Evolutionary conservation across 2,329 filamentous ascomycete genomes (phyloP).

Genomic region (Calonectria henricotiae): DNA sequence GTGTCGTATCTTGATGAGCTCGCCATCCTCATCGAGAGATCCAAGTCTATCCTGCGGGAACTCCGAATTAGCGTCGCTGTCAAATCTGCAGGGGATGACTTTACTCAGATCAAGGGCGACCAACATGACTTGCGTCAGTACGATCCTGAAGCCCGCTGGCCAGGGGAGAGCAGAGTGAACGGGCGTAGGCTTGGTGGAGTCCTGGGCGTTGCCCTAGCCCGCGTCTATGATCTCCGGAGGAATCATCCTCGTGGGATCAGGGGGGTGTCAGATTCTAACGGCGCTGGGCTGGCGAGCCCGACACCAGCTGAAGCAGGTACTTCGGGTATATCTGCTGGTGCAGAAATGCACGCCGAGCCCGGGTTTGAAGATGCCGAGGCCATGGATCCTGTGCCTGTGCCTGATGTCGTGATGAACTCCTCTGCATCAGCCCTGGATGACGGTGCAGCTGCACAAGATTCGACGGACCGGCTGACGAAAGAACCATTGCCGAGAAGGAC

Average conservation of each 20-base stretch:
- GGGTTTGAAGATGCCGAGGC: background rate
- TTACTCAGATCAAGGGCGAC: constrained; percentile 36
- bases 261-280: constrained; percentile 21
- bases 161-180: constrained; percentile 37
- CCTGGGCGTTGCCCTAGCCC: constrained; percentile 39
- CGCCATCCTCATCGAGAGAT: constrained; percentile 38
- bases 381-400: background rate
- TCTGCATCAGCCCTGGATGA: constrained; percentile 5
- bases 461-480: background rate
- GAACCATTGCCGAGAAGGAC: background rate
- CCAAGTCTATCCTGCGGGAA: constrained; percentile 32
- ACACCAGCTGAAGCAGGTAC: constrained; percentile 13
- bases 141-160: constrained; percentile 39
- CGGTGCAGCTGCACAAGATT: background rate
- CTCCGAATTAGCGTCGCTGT: constrained; percentile 37
- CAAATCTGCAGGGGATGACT: constrained; percentile 30
- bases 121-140: constrained; percentile 32
- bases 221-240: constrained; percentile 38
- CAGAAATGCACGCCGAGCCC: constrained; percentile 1
- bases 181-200: constrained; percentile 38
- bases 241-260: constrained; percentile 27
- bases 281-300: constrained; percentile 4
- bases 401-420: background rate
- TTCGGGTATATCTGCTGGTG: constrained; percentile 5
- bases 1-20: constrained; percentile 40